Conservation (phyloP, 2,329 filamentous ascomycete genomes). For the Talaromyces marneffei region DNA sequence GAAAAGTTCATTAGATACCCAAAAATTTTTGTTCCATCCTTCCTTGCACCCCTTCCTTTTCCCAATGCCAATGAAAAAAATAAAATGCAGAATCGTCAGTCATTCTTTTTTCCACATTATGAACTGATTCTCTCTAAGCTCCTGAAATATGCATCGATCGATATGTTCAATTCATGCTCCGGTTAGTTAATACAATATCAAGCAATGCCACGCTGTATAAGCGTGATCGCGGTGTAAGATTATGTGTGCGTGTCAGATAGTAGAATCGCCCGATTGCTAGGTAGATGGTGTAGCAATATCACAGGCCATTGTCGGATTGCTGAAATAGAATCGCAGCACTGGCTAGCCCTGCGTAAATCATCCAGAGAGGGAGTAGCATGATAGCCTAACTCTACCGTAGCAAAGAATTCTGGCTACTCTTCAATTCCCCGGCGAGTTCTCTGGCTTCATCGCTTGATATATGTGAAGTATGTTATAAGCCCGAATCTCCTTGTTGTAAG, state of each 20-base stretch:
- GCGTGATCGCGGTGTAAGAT: background rate
- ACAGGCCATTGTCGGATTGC: background rate
- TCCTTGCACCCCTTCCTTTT: background rate
- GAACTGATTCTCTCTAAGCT: background rate
- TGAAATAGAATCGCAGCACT: background rate
- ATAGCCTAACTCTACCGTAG: background rate
- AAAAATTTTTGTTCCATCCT: conserved; percentile 1
- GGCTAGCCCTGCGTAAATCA: background rate
- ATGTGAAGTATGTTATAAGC: conserved; percentile 58
- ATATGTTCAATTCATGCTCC: background rate
- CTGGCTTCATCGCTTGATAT: conserved; percentile 39
- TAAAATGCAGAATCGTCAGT: background rate
- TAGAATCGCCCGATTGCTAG: background rate
- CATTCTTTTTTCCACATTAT: background rate
- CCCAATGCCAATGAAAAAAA: background rate
- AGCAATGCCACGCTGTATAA: background rate
- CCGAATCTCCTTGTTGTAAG: conserved; percentile 62
- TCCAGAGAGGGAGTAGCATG: background rate
- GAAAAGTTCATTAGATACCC: conserved; percentile 2
- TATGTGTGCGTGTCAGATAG: background rate
- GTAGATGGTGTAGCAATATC: background rate
- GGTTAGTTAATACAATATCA: background rate
- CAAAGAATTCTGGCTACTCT: background rate
- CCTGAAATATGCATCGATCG: conserved; percentile 3
- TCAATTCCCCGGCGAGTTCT: conserved; percentile 22